Conservation (phyloP, 1,284 basidiomycete species). For the Leccinum fuscescens region DNA sequence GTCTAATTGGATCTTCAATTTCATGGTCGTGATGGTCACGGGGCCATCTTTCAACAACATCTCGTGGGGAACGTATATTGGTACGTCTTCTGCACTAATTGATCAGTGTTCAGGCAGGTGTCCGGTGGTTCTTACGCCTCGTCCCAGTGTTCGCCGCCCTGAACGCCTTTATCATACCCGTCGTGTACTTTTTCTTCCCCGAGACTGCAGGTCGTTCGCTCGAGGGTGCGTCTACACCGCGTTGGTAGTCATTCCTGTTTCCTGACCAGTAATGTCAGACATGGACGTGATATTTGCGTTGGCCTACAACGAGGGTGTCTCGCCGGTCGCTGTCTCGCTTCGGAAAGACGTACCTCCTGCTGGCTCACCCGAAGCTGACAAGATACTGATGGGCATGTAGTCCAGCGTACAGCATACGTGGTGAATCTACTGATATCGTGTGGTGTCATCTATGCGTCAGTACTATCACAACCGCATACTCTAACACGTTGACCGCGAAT, state of each 20-base stretch:
- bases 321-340: conserved; percentile 54
- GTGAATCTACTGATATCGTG: background rate
- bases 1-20: conserved; percentile 64
- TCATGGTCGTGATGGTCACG: conserved; percentile 66
- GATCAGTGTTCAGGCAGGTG: too few species aligned
- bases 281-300: conserved; percentile 66
- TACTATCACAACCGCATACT: too few species aligned
- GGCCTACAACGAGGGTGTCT: conserved; percentile 55
- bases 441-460: background rate
- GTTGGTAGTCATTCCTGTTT: background rate
- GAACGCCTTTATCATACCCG: conserved; percentile 53
- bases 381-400: conserved; percentile 42
- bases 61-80: conserved; percentile 61
- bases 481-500: background rate
- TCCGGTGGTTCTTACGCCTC: background rate
- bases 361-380: conserved; percentile 53
- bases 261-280: conserved; percentile 36
- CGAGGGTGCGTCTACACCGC: conserved; percentile 43
- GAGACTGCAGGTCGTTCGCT: conserved; percentile 64
- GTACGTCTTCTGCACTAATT: conserved; percentile 29
- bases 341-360: conserved; percentile 55
- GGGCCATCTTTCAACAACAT: conserved; percentile 66
- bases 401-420: conserved; percentile 1
- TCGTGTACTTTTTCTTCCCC: conserved; percentile 67
- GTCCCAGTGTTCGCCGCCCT: conserved; percentile 54